Percentiles rank a stretch among this genome's conserved stretches.
Evolutionary conservation across 2,329 filamentous ascomycete genomes (phyloP).

Genomic region (Stagonosporopsis rhizophila): DNA sequence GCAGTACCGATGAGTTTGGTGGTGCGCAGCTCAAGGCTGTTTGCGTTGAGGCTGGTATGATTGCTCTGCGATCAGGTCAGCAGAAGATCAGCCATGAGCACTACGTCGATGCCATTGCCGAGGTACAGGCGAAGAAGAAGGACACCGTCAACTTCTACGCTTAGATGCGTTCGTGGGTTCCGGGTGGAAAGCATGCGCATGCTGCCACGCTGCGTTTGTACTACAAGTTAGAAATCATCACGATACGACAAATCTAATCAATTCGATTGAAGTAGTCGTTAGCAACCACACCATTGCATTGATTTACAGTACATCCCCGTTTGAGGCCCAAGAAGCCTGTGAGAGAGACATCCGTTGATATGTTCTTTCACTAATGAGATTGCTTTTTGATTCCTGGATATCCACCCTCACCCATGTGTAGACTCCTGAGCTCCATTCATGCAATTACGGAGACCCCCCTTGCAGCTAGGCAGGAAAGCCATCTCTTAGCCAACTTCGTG

Average conservation of each 20-base stretch:
- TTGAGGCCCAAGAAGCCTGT: background rate
- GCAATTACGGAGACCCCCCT: background rate
- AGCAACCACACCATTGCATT: background rate
- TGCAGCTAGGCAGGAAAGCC: background rate
- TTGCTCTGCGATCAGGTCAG: slow-evolving; percentile 90
- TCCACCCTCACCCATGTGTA: slow-evolving; percentile 2
- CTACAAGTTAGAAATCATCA: slow-evolving; percentile 41
- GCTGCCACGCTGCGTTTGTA: slow-evolving; percentile 38
- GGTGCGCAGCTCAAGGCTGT: slow-evolving; percentile 98
- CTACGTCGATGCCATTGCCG: slow-evolving; percentile 96
- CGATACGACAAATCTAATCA: slow-evolving; percentile 20
- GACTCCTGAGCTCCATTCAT: background rate
- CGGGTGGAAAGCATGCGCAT: slow-evolving; percentile 31
- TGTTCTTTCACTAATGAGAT: background rate
- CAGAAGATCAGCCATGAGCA: slow-evolving; percentile 98
- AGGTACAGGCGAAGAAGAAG: slow-evolving; percentile 93
- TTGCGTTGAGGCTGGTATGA: slow-evolving; percentile 99
- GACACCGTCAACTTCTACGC: slow-evolving; percentile 64
- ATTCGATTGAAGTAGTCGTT: background rate
- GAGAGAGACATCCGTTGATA: background rate
- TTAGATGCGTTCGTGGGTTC: slow-evolving; percentile 30
- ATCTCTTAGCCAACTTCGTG: background rate
- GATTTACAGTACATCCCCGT: background rate
- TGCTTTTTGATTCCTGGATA: slow-evolving; percentile 4
- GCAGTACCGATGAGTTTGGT: slow-evolving; percentile 97